A percentile compares a stretch with the other conserved stretches of the same genome.
Evolutionary conservation across 108 stramenopile genomes (phyloP).

Genomic region (Seminavis robusta): DNA sequence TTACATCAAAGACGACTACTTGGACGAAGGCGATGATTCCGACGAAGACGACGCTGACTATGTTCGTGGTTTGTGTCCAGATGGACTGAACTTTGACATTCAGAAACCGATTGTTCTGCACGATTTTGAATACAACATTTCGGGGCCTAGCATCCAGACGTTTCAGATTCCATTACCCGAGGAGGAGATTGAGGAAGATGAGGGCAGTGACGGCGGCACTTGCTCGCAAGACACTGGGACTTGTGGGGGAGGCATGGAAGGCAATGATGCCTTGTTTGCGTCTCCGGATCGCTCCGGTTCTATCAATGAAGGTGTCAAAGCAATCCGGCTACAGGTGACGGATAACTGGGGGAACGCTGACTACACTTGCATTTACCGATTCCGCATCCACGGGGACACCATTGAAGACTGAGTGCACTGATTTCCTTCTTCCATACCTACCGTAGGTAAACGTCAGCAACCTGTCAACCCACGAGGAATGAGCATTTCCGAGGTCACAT

Average conservation of each 20-base stretch:
- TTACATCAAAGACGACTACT: too few relatives aligned
- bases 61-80: too few relatives aligned
- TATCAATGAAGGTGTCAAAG: conserved; percentile 15
- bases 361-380: conserved; percentile 78
- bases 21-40: too few relatives aligned
- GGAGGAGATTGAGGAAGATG: conserved; percentile 13
- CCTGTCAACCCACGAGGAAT: too few relatives aligned
- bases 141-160: conserved; percentile 30
- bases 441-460: too few relatives aligned
- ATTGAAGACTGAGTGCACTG: too few relatives aligned
- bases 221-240: conserved; percentile 24
- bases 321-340: conserved; percentile 50
- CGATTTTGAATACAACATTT: conserved; percentile 44
- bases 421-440: too few relatives aligned
- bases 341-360: conserved; percentile 76
- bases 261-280: conserved; percentile 5
- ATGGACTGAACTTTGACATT: conserved; percentile 51
- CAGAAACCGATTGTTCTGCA: conserved; percentile 45
- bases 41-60: conserved; percentile 9
- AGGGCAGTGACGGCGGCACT: conserved; percentile 13
- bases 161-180: conserved; percentile 21
- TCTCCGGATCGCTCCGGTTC: too few relatives aligned
- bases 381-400: conserved; percentile 77
- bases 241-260: conserved; percentile 25
- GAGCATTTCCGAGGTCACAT: too few relatives aligned